Conservation (phyloP, 352 stramenopile genomes). For the Plasmopara halstedii region DNA sequence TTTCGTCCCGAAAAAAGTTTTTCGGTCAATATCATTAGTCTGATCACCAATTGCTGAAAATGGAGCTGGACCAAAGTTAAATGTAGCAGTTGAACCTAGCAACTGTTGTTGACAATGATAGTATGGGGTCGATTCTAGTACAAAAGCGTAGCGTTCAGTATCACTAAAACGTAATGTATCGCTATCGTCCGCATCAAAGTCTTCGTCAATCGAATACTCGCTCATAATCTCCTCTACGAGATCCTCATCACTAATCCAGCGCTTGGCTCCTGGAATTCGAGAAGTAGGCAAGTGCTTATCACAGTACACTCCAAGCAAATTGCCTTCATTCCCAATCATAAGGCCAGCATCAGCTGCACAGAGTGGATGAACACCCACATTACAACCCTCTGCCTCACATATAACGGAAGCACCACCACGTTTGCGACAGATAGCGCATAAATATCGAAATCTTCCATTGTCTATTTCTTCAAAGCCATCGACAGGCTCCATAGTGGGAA, state of each 20-base stretch:
- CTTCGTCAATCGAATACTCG: slow-evolving; percentile 52
- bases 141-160: slow-evolving; percentile 51
- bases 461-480: slow-evolving; percentile 82
- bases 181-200: slow-evolving; percentile 22
- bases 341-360: slow-evolving; percentile 71
- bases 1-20: slow-evolving; percentile 22
- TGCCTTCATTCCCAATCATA: slow-evolving; percentile 69
- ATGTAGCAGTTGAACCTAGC: slow-evolving; percentile 31
- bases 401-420: slow-evolving; percentile 71
- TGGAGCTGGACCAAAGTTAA: slow-evolving; percentile 18
- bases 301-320: slow-evolving; percentile 68
- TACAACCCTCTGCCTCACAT: slow-evolving; percentile 72
- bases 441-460: slow-evolving; percentile 71
- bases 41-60: slow-evolving; percentile 12
- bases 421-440: slow-evolving; percentile 75
- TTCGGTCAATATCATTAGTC: slow-evolving; percentile 20
- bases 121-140: slow-evolving; percentile 69
- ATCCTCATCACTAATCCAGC: slow-evolving; percentile 79
- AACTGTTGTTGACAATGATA: slow-evolving; percentile 43
- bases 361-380: slow-evolving; percentile 69
- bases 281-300: slow-evolving; percentile 72
- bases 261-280: slow-evolving; percentile 67
- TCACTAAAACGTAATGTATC: slow-evolving; percentile 26
- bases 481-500: slow-evolving; percentile 73
- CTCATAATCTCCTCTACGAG: slow-evolving; percentile 81